These are phyloP conservation scores for Rubia balearica DNA, from an alignment of 305 asterid species.

Conservation along the genomic window DNA sequence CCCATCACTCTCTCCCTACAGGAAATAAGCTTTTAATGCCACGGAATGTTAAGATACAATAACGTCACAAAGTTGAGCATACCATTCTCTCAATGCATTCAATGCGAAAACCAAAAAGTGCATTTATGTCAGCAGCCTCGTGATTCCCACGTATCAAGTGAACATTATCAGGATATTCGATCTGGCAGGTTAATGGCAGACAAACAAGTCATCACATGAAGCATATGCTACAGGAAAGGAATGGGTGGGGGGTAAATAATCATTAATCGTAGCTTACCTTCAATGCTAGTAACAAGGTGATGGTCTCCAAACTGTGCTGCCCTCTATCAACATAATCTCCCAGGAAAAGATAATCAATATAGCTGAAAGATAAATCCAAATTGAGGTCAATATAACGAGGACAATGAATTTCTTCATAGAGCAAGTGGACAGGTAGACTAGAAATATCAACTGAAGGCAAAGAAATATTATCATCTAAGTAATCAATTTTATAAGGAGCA, in stretches of 20 bases:
- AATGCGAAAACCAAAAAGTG: slow-evolving; percentile 97
- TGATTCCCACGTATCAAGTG: slow-evolving; percentile 99
- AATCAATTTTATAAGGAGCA: neutral
- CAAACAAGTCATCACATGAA: slow-evolving; percentile 2
- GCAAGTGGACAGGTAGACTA: neutral
- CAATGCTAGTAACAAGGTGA: slow-evolving; percentile 91
- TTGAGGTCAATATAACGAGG: neutral
- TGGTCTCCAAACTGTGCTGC: slow-evolving; percentile 99
- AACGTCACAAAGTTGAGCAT: slow-evolving; percentile 21
- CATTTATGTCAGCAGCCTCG: slow-evolving; percentile 99
- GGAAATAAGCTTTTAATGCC: slow-evolving; percentile 21
- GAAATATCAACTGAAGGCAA: neutral
- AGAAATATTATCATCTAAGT: neutral
- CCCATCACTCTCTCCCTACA: slow-evolving; percentile 97
- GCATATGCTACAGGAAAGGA: neutral
- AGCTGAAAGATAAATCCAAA: slow-evolving; percentile 46
- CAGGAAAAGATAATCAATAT: slow-evolving; percentile 91
- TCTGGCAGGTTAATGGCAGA: slow-evolving; percentile 39
- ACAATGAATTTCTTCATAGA: neutral
- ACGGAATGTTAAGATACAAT: neutral
- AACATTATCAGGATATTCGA: slow-evolving; percentile 87
- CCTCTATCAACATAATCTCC: slow-evolving; percentile 99
- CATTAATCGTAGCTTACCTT: slow-evolving; percentile 48
- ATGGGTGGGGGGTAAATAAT: neutral
- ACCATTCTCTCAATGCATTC: slow-evolving; percentile 99